Base-by-base conservation (phyloP, 768 basidiomycete genomes). In the Fomitopsis serialis region DNA sequence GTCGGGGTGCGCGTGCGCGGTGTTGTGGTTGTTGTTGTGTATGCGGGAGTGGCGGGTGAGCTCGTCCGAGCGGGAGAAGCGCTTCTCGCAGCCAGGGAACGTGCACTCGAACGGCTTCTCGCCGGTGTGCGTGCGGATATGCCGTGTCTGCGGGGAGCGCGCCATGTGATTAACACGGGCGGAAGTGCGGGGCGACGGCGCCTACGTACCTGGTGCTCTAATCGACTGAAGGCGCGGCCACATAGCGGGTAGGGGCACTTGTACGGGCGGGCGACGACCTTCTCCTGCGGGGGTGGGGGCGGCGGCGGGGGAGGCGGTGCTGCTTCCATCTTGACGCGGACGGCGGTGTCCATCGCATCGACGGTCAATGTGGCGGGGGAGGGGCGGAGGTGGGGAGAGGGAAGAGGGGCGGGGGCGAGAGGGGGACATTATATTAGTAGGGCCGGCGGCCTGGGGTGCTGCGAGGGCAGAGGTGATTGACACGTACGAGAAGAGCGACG, bases 11-110 rank as follows among this genome's bases (percentile, higher is more conserved):
- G 35, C 34, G 43, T 37, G 55, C 48, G 58, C 54, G 46, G 61
- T 53, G 54, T 52, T 45, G 35, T 78, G 75, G 61, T 84, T 78
- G 58, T 79, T 81, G 66, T 82, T 84, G 70, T 99, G 96, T 60
- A 98, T 99, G 45, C 96, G 82, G 0, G 90, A 88, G 65, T 99
- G 96, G 53, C 96, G 81, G 25, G 96, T 99, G 58, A 99, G 82
- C 71, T 99, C 96, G 75, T 99, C 96, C n/a, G 92, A 93, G 54
- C 96, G 86, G 17, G 92, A 94, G 70, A 99, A 99, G 5, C 94
- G 88, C 70, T 98, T 99, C 71, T 97, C 95, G 79, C 96, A 99
- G n/a, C 85, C 82, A 3, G 91, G 84, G 68, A 86, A 91, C 1
- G 84, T 86, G 79, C 96, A 99, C 21, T 82, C 79, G 63, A 98